phyloP scores from a whole-genome alignment of 768 basidiomycete species.

The Hypsizygus marmoreus region DNA sequence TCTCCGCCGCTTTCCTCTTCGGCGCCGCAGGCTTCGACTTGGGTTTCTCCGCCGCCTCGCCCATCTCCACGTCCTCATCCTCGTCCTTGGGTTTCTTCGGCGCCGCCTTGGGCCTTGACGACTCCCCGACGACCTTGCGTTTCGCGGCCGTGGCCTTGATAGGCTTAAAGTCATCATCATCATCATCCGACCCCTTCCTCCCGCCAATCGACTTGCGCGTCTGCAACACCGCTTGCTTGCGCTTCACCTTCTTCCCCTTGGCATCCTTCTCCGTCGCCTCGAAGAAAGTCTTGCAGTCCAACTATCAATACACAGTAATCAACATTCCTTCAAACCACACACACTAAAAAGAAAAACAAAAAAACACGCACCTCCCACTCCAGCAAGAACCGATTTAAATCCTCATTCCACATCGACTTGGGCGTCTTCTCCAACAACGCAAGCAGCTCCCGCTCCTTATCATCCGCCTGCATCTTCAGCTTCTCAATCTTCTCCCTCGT shows the following conservation, averaged over 20 bases:
- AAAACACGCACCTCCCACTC: conserved; percentile 76
- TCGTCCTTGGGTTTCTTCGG: conserved; percentile 27
- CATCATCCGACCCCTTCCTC: conserved; percentile 36
- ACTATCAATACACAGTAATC: conserved; percentile 26
- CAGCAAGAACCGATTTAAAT: conserved; percentile 79
- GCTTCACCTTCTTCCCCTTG: conserved; percentile 49
- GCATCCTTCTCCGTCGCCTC: conserved; percentile 40
- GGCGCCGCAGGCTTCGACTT: conserved; percentile 12
- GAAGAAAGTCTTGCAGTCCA: conserved; percentile 49
- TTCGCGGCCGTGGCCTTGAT: conserved; percentile 44
- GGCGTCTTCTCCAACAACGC: conserved; percentile 76
- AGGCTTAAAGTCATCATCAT: conserved; percentile 51
- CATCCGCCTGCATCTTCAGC: conserved; percentile 74
- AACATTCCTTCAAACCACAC: conserved; percentile 3
- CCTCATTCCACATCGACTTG: conserved; percentile 85
- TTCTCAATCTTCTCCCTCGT: conserved; percentile 96
- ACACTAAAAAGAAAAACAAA: conserved; percentile 10
- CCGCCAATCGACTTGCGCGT: conserved; percentile 52
- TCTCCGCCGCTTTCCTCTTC: conserved; percentile 23
- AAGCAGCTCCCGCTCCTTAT: conserved; percentile 83
- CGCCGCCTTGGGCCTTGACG: conserved; percentile 28
- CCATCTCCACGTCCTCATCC: conserved; percentile 28
- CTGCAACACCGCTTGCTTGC: conserved; percentile 46
- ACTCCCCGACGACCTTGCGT: conserved; percentile 37
- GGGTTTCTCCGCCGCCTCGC: conserved; percentile 14